Conservation (phyloP, 768 basidiomycete genomes). For the Pulveroboletus sp. region DNA sequence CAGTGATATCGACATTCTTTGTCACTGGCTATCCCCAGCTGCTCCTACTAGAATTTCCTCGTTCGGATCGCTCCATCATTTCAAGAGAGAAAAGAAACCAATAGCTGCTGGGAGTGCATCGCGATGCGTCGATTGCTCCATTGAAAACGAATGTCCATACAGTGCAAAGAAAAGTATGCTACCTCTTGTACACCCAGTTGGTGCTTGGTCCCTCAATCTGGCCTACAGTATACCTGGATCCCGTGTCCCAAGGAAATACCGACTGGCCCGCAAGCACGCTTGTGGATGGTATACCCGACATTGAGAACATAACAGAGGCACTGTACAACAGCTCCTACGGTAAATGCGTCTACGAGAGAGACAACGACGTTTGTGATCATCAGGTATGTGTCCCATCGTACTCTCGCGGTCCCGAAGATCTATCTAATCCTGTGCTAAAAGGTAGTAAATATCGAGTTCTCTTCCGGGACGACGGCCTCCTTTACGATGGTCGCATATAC, state of each 20-base stretch:
- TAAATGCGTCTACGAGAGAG: slow-evolving; percentile 76
- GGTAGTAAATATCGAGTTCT: slow-evolving; percentile 87
- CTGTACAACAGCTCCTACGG: slow-evolving; percentile 73
- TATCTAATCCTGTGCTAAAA: slow-evolving; percentile 23
- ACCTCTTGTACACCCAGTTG: neutral
- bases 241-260: slow-evolving; percentile 44
- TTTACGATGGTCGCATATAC: slow-evolving; percentile 91
- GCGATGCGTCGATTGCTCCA: slow-evolving; percentile 73
- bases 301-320: slow-evolving; percentile 77
- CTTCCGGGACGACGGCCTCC: slow-evolving; percentile 72
- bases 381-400: slow-evolving; percentile 39
- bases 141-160: slow-evolving; percentile 72
- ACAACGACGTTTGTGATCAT: slow-evolving; percentile 86
- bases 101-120: slow-evolving; percentile 57
- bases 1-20: slow-evolving; percentile 83
- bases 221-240: slow-evolving; percentile 71
- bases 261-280: slow-evolving; percentile 65
- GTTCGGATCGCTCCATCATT: slow-evolving; percentile 83
- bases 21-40: slow-evolving; percentile 68
- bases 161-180: slow-evolving; percentile 78
- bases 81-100: slow-evolving; percentile 71
- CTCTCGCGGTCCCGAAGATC: neutral
- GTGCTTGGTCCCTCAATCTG: neutral
- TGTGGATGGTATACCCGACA: slow-evolving; percentile 79
- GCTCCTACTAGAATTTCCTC: slow-evolving; percentile 69